Conservation (phyloP, 2,329 filamentous ascomycete species). For the Ceratocystis huliohia region DNA sequence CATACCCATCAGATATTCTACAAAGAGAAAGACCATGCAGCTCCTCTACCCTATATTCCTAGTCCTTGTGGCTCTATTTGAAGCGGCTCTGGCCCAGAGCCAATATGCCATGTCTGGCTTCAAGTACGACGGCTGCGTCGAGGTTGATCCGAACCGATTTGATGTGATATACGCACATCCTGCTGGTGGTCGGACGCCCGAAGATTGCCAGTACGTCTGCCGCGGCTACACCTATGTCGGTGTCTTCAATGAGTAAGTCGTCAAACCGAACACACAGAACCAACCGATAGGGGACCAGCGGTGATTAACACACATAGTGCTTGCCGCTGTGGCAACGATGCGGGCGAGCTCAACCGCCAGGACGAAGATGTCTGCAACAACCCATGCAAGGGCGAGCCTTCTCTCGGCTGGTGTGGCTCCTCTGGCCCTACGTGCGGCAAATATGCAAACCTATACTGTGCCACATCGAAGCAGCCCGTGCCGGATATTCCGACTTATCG, state of each 20-base stretch:
- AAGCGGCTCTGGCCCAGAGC: slow-evolving; percentile 17
- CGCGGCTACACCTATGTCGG: slow-evolving; percentile 20
- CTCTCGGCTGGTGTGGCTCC: slow-evolving; percentile 20
- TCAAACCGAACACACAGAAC: no score
- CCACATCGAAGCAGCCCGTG: slow-evolving; percentile 6
- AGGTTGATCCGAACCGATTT: slow-evolving; percentile 10
- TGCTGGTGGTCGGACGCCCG: slow-evolving; percentile 20
- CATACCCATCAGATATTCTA: not conserved
- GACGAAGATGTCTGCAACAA: slow-evolving; percentile 20
- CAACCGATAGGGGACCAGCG: not conserved
- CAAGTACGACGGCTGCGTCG: slow-evolving; percentile 21
- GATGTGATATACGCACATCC: slow-evolving; percentile 13
- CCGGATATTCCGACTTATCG: not conserved
- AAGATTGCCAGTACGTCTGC: slow-evolving; percentile 21
- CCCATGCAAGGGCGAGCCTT: slow-evolving; percentile 19
- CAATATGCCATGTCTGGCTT: slow-evolving; percentile 17
- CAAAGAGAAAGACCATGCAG: slow-evolving; percentile 12
- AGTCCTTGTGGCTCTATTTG: slow-evolving; percentile 2
- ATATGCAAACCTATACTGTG: slow-evolving; percentile 20
- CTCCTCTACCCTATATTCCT: not conserved
- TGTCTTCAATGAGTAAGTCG: slow-evolving; percentile 21
- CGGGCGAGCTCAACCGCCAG: slow-evolving; percentile 17
- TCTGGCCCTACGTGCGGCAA: slow-evolving; percentile 12
- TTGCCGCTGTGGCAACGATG: slow-evolving; percentile 20
- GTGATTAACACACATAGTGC: slow-evolving; percentile 12